phyloP scores from a whole-genome alignment of 2,329 filamentous ascomycete species.

The Ceratocystis smalleyi region DNA sequence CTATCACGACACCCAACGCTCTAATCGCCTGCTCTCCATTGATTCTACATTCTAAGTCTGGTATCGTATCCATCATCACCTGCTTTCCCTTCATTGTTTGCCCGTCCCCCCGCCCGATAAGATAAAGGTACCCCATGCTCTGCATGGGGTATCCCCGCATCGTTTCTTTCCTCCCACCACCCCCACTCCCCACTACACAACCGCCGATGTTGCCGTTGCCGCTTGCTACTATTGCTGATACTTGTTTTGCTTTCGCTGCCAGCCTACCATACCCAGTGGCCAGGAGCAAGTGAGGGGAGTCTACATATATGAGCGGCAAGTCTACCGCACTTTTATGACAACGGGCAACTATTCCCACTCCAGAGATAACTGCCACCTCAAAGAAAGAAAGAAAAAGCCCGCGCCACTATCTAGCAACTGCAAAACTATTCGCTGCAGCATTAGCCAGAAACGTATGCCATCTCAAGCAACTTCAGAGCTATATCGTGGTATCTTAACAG shows the following conservation, averaged over 20 bases:
- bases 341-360: background rate
- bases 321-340: background rate
- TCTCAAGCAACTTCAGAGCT: background rate
- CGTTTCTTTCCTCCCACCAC: background rate
- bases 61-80: background rate
- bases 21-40: background rate
- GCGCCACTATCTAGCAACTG: background rate
- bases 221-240: background rate
- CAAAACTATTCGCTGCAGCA: background rate
- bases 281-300: background rate
- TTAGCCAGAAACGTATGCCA: background rate
- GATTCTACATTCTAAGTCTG: background rate
- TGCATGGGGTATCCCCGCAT: background rate
- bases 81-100: background rate
- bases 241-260: too few species aligned
- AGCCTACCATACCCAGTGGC: background rate
- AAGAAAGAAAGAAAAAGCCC: background rate
- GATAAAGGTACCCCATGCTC: background rate
- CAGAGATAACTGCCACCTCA: background rate
- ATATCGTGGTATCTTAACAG: background rate
- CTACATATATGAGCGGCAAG: background rate
- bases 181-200: background rate
- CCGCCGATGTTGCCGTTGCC: background rate
- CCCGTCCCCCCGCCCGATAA: background rate
- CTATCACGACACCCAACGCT: background rate